These are phyloP conservation scores for Populus simonii DNA, from an alignment of 345 rosid genomes.

Conservation along the genomic window DNA sequence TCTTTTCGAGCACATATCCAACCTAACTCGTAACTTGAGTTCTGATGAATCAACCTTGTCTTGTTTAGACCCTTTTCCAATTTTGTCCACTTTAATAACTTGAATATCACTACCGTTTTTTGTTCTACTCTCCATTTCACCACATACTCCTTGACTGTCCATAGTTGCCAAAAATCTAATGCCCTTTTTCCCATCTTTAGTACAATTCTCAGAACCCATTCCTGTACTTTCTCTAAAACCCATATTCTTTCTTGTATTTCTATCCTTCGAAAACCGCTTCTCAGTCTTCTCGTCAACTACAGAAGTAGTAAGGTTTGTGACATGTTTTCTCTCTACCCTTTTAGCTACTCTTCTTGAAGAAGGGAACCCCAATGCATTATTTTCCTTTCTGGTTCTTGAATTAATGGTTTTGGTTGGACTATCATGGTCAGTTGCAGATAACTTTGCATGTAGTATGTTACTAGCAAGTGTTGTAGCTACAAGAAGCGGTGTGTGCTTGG, in stretches of 20 bases:
- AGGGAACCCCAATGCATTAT: constrained; percentile 24
- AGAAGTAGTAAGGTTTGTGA: constrained; percentile 26
- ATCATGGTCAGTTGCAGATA: constrained; percentile 28
- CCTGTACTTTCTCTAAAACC: constrained; percentile 16
- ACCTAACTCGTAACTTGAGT: constrained; percentile 21
- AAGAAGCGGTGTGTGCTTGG: constrained; percentile 18
- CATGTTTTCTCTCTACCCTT: constrained; percentile 9
- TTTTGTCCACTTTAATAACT: constrained; percentile 13
- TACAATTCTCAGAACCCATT: constrained; percentile 21
- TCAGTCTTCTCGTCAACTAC: constrained; percentile 27
- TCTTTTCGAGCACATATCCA: constrained; percentile 62
- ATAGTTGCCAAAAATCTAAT: not conserved
- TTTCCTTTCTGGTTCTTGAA: constrained; percentile 20
- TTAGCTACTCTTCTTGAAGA: constrained; percentile 17
- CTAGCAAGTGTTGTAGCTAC: constrained; percentile 11
- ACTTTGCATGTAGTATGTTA: constrained; percentile 18
- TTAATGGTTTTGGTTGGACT: constrained; percentile 10
- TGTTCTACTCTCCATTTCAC: constrained; percentile 10
- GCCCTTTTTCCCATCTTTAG: constrained; percentile 14
- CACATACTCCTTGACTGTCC: constrained; percentile 1
- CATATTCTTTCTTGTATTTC: constrained; percentile 9
- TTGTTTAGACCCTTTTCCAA: constrained; percentile 27
- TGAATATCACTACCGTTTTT: constrained; percentile 10
- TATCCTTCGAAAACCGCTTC: constrained; percentile 17
- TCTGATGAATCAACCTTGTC: constrained; percentile 28